Base-by-base conservation (phyloP, 148 eudicot species). In the Oxyria digyna region DNA sequence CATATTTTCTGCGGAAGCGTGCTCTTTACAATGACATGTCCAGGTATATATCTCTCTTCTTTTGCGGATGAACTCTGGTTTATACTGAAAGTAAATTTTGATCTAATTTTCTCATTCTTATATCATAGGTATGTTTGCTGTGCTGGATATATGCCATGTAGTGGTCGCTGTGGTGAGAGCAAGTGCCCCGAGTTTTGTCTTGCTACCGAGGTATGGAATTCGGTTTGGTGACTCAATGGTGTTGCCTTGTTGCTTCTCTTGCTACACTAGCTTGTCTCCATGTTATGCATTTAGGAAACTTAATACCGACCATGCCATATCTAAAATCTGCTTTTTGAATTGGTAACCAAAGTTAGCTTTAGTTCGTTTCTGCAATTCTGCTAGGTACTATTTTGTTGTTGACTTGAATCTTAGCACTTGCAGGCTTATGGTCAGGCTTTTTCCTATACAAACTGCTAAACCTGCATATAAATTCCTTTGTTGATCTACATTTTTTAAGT, bases 61-160 rank as follows among this genome's bases (percentile, higher is more conserved):
- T 38, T 26, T 40, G 15, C 38, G 64, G 41, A 9, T 29, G 62
- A 11, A 13, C 0, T 54, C 29, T 49, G 43, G 3, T 59, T 52
- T 29, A 1, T 59, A 59, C 20, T 59, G 65, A 5, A 59, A 59
- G 42, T 45, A 10, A 62, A 5, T 35, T 66, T 12, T 66, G 31
- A n/a, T 43, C 67, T 37, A 24, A 21, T 26, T 18, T 54, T 72
- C 24, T 76, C 64, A 68, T 42, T 55, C 41, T 12, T 75, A 57
- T 67, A 68, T 64, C 71, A 69, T 70, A 94, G 90, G 81, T 94
- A 94, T 73, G 79, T 77, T 11, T 94, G 98, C 73, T 88, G 92
- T 76, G 97, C 87, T 71, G 96, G 97, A 59, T 94, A 94, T 71
- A 81, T 88, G 98, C 98, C 98, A 42, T 94, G 98, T 73, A 94